Evolutionary conservation across 1,284 basidiomycete species (phyloP), one percentile per base, ranked within the genome.

Genomic region (Polyporus tsugae): DNA sequence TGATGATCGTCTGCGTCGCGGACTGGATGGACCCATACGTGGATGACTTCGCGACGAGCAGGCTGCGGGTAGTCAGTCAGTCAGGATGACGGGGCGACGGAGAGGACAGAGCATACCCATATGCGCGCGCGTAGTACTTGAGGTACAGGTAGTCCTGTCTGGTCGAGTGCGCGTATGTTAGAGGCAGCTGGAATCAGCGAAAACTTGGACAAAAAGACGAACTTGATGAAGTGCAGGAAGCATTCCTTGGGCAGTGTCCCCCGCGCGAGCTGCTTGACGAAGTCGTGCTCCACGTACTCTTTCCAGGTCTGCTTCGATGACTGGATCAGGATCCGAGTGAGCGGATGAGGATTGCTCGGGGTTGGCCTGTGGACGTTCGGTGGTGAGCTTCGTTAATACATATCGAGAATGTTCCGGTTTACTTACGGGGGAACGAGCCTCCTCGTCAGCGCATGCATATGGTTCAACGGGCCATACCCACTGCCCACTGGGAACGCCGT

Each of bases 141-240:
- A 94, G 82, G 78, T 93, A 94, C 57, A 87, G 84, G 75, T 55
- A 55, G 52, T 55, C 52, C 29, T 55, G 52, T 9, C 52, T 53
- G 52, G 0, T 33, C 25, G 11, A 0, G 29, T 17, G 11, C 22
- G 9, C 10, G 11, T 52, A 10, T 4, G 29, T 53, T 13, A 53
- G 25, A 17, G 0, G 22, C n/a, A 4, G n/a, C 1, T 0, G 25
- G 13, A 1, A 6, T 17, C 2, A 25, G 9, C 9, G 52, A 3
- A 6, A 4, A 6, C 7, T 1, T 22, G 49, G 25, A 13, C 9
- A 1, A 4, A 10, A 22, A 57, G 22, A 29, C 88, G 41, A 68
- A 92, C 92, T 88, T 92, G 81, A 98, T 92, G 78, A 97, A 99
- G 78, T 96, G 91, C 29, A 93, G 77, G 80, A 98, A 98, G 35